phyloP scores from a whole-genome alignment of 2,329 filamentous ascomycete genomes.

The Erysiphe neolycopersici region DNA sequence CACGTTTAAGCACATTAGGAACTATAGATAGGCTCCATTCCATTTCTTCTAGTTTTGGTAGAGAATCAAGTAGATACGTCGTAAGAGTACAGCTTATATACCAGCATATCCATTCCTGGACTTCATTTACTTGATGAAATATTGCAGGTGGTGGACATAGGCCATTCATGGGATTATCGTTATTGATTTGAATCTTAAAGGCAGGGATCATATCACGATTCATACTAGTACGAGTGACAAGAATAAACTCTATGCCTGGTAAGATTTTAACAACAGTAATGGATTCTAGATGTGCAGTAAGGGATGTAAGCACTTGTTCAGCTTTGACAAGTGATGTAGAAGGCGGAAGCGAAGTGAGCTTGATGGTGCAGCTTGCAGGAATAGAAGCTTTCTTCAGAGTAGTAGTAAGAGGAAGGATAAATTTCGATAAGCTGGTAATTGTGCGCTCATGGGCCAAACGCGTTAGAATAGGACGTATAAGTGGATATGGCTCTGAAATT shows the following conservation, averaged over 20 bases:
- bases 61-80: background rate
- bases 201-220: constrained; percentile 1
- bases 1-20: constrained; percentile 1
- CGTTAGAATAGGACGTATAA: constrained; percentile 27
- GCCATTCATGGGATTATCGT: constrained; percentile 1
- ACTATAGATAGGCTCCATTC: background rate
- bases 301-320: constrained; percentile 17
- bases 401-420: constrained; percentile 7
- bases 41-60: background rate
- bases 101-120: constrained; percentile 9
- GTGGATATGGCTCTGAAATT: constrained; percentile 18
- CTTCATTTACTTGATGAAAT: constrained; percentile 2
- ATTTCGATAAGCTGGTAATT: constrained; percentile 4
- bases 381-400: constrained; percentile 7
- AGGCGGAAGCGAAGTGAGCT: constrained; percentile 4
- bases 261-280: constrained; percentile 16
- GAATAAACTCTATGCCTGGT: constrained; percentile 12
- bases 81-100: constrained; percentile 8
- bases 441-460: constrained; percentile 10
- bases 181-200: constrained; percentile 2
- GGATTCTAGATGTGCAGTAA: constrained; percentile 19
- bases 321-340: constrained; percentile 6
- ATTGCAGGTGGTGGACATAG: constrained; percentile 4
- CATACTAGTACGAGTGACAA: constrained; percentile 12
- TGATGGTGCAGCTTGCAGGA: constrained; percentile 7